phyloP scores from a whole-genome alignment of 2,329 filamentous ascomycete genomes.

The Xylariales sp. region DNA sequence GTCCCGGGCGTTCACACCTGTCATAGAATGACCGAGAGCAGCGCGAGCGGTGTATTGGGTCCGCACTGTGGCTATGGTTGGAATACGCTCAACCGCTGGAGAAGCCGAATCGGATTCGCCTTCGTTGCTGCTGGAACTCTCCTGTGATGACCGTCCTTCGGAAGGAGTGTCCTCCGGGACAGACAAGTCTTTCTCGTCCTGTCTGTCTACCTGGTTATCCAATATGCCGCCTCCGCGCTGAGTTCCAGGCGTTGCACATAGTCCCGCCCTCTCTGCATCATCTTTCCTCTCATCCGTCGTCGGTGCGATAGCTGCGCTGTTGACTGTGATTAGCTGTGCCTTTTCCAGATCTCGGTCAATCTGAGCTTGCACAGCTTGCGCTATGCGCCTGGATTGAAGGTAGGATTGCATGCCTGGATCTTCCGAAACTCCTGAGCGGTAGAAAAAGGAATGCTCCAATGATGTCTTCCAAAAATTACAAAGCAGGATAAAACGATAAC shows the following conservation, averaged over 20 bases:
- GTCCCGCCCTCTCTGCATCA: not conserved
- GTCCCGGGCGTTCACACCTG: slow-evolving; percentile 24
- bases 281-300: not conserved
- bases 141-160: not conserved
- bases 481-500: too few relatives aligned
- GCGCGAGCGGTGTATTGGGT: slow-evolving; percentile 13
- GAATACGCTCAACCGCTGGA: not conserved
- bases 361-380: slow-evolving; percentile 15
- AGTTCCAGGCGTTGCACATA: not conserved
- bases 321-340: slow-evolving; percentile 10
- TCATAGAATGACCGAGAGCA: slow-evolving; percentile 23
- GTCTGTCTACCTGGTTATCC: not conserved
- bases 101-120: not conserved
- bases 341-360: slow-evolving; percentile 16
- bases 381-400: slow-evolving; percentile 15
- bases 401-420: slow-evolving; percentile 18
- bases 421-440: too few relatives aligned
- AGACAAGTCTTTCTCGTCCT: not conserved
- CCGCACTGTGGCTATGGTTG: slow-evolving; percentile 7
- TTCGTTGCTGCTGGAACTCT: not conserved
- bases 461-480: too few relatives aligned
- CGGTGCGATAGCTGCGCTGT: slow-evolving; percentile 2
- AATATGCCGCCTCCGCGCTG: not conserved
- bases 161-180: not conserved
- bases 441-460: too few relatives aligned